Evolutionary conservation across 208 protist species (phyloP).

Genomic region (Acanthamoeba divionensis): DNA sequence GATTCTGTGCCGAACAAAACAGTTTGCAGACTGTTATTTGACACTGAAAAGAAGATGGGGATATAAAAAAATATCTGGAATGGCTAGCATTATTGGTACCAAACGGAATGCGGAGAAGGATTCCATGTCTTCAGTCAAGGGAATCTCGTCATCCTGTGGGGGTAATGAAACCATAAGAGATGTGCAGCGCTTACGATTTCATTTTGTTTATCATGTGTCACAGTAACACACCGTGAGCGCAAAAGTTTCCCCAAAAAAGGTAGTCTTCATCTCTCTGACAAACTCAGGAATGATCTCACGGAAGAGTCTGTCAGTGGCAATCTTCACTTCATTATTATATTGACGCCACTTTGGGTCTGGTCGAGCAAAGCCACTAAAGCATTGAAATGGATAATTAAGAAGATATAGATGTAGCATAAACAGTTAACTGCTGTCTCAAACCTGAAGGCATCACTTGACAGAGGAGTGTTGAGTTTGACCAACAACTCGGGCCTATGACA

Average conservation of each 20-base stretch:
- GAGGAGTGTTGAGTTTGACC: background rate
- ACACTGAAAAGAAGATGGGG: too few relatives aligned
- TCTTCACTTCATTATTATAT: constrained; percentile 14
- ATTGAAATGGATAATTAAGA: background rate
- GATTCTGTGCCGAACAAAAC: too few relatives aligned
- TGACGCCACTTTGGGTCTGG: background rate
- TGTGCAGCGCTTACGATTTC: too few relatives aligned
- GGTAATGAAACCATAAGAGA: too few relatives aligned
- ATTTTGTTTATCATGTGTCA: background rate
- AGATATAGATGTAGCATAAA: background rate
- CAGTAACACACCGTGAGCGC: background rate
- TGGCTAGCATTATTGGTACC: too few relatives aligned
- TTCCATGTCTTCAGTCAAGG: too few relatives aligned
- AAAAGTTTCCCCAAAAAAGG: constrained; percentile 20
- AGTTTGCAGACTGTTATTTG: too few relatives aligned
- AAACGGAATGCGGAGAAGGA: too few relatives aligned
- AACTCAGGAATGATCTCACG: background rate
- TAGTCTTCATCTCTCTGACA: background rate
- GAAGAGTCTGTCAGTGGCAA: background rate
- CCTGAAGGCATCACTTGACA: constrained; percentile 32
- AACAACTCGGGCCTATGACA: background rate
- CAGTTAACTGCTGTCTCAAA: too few relatives aligned
- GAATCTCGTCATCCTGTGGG: background rate
- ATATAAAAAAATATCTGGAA: too few relatives aligned
- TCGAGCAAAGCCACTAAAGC: constrained; percentile 2